Evolutionary conservation across 108 stramenopile species (phyloP), one percentile per base, ranked within the genome.

Genomic region (Skeletonema menzelii): DNA sequence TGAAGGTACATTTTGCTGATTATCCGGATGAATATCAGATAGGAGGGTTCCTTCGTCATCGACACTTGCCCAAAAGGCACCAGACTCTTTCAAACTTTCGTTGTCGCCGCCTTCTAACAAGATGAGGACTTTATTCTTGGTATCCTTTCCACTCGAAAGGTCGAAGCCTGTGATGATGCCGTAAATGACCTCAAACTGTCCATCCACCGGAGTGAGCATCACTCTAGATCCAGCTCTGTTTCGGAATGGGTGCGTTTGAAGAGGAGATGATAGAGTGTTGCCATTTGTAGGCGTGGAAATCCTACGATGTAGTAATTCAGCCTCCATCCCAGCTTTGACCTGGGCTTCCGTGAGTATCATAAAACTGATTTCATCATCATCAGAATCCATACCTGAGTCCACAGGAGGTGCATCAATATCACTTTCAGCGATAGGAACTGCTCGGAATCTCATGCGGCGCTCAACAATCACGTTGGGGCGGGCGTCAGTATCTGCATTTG

Each of bases 261-360:
- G 19, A 56, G 58, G 35, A 63, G 63, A 63, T 40, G 65, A 46
- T 49, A 20, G 32, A 14, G 8, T 32, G 22, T 30, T 30, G 34
- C 19, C 22, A 53, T 53, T 53, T 22, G 49, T 22, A 22, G 22
- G 22, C n/a, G 20, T 28, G 22, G 35, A 42, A 31, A 76, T 46
- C 31, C 65, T 75, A 24, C 61, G 69, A 58, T 84, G 73, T 27
- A 88, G 65, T 31, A 80, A 72, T 10, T 81, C 89, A 20, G 94
- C 91, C 66, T 88, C 86, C 11, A 88, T 57, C 35, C 94, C 94
- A n/a, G 94, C 94, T 27, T 72, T 44, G 0, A 88, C 91, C 73
- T 95, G 94, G 11, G 84, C 88, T 69, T 95, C 90, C 6, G 94
- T 95, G 56, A 95, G 77, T 27, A 92, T 35, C 60, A 95, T 65